A percentile compares a stretch with the other conserved stretches of the same genome.
Conservation (phyloP, 2,329 filamentous ascomycete species). For the Aureobasidium sp. region DNA sequence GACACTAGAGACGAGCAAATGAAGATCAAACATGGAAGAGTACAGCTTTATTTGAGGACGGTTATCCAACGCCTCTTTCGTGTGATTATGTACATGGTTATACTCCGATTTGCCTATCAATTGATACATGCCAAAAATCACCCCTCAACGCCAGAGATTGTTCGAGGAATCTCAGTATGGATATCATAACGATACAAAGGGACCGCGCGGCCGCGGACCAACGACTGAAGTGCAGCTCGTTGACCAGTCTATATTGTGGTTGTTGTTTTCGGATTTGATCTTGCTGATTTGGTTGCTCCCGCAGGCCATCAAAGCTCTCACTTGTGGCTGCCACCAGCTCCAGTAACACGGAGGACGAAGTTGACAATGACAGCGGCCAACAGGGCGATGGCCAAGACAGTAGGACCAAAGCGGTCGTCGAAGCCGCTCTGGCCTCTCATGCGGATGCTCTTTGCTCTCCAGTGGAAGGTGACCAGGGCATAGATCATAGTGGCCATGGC, state of each 20-base stretch:
- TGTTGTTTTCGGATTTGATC: not conserved
- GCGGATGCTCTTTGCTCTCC: conserved; percentile 88
- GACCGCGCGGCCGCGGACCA: not conserved
- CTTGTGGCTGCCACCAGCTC: conserved; percentile 20
- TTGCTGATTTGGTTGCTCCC: not conserved
- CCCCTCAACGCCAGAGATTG: not conserved
- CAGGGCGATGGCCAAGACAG: conserved; percentile 77
- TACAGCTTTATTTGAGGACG: not conserved
- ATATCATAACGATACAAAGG: conserved; percentile 2
- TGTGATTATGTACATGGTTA: conserved; percentile 8
- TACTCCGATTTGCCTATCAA: not conserved
- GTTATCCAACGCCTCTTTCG: not conserved
- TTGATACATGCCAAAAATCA: not conserved
- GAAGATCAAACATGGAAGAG: not conserved
- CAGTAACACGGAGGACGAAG: conserved; percentile 69
- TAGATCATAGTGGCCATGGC: conserved; percentile 95
- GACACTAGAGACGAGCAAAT: not conserved
- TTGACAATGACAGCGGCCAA: conserved; percentile 89
- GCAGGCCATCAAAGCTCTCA: not conserved
- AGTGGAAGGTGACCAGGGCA: conserved; percentile 90
- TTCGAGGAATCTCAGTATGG: conserved; percentile 1
- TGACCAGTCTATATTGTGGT: not conserved
- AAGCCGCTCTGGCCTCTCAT: conserved; percentile 89
- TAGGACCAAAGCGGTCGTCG: conserved; percentile 91
- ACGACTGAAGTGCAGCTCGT: not conserved